Base-by-base conservation (phyloP, 1,139 yeast species). In the Candida glucosophila region DNA sequence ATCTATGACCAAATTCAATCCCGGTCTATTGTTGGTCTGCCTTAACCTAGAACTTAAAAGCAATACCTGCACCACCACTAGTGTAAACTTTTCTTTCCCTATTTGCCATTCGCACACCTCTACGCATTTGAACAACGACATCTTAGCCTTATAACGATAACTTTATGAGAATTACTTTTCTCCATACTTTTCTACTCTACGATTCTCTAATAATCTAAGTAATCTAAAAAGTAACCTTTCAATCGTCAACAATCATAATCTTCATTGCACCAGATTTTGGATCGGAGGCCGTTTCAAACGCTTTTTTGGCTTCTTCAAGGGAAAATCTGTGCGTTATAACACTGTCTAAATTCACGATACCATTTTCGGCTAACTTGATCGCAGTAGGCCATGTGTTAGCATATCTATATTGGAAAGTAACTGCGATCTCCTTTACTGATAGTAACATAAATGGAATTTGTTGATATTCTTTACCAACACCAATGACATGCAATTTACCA, bases 391-490 rank as follows among this genome's bases (percentile, higher is more conserved):
- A 56, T 10, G 61, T 47, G 28, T 52, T 57, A 22, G 56, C 54
- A 33, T 56, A 56, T 38, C 63, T 47, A 38, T 55, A 55, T 32
- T 53, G 54, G 31, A 55, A 55, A 26, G 49, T 52, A 22, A 56
- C 49, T 30, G 53, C 56, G 22, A 55, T 46, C 29, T 56, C 62
- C 16, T 52, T 58, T 6, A 56, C 40, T 3, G 62, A 55, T 12
- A 55, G 37, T 24, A 50, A 52, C 62, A 55, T 56, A 40, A 56
- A 55, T 29, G 62, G 62, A 41, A 56, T 49, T 24, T 49, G 48
- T 36, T 54, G 49, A 27, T 52, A 39, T 15, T 35, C 41, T 29
- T 41, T 43, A 16, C 62, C 61, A 6, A 57, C 61, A 26, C 64
- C 63, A 31, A 57, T 49, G 7, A 57, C 46, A 25, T 49, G 41